A percentile compares a stretch with the other conserved stretches of the same genome.
Evolutionary conservation across 2,329 filamentous ascomycete species (phyloP).

Genomic region (Neobulgaria alba): DNA sequence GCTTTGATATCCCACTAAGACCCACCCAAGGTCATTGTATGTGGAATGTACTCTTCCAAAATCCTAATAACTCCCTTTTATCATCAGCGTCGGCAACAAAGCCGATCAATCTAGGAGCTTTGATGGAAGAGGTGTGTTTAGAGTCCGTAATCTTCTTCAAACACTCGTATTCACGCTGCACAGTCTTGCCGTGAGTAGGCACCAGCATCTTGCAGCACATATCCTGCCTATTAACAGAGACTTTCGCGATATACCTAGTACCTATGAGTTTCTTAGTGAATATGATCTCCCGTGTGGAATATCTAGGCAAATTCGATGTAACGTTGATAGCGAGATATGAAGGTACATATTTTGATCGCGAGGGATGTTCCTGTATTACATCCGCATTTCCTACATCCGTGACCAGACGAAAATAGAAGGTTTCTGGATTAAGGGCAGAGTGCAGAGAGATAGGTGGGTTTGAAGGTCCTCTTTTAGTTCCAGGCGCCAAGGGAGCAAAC

Average conservation of each 20-base stretch:
- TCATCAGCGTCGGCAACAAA: no score
- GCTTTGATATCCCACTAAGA: no score
- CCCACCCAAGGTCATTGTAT: neutral
- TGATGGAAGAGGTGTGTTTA: no score
- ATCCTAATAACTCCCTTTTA: constrained; percentile 8
- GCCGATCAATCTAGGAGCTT: no score
- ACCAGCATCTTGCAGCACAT: constrained; percentile 10
- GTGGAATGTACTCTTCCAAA: constrained; percentile 11
- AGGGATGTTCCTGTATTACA: constrained; percentile 3
- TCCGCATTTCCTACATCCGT: neutral
- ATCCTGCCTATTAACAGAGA: constrained; percentile 6
- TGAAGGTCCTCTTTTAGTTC: neutral
- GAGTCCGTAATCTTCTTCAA: constrained; percentile 6
- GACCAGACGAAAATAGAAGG: neutral
- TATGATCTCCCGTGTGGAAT: constrained; percentile 7
- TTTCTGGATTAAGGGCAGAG: neutral
- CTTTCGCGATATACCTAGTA: constrained; percentile 3
- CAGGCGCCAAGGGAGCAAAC: constrained; percentile 2
- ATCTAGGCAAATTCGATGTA: no score
- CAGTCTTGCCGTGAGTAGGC: neutral
- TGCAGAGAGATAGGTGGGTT: neutral
- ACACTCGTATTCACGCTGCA: constrained; percentile 10
- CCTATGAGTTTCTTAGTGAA: constrained; percentile 3
- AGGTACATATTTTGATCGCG: no score
- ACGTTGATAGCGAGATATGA: no score